Base-by-base conservation (phyloP, 768 basidiomycete genomes). In the Infundibulicybe gibba region DNA sequence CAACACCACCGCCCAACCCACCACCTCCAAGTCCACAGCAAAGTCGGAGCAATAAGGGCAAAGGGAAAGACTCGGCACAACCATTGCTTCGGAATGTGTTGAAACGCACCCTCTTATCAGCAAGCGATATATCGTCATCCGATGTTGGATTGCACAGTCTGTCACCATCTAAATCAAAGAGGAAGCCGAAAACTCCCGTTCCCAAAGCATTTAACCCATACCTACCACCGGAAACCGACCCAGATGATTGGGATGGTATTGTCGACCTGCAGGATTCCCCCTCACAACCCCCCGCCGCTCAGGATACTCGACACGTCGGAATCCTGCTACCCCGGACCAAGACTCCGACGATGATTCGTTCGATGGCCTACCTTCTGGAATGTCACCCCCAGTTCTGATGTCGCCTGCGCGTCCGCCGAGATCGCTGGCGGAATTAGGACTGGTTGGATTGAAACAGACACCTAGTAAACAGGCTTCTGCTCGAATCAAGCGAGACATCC, bases 381-480 rank as follows among this genome's bases (percentile, higher is more conserved):
- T 80, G 77, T 79, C 75, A 8, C 77, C 78, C n/a, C 76, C 75
- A 15, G 71, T 72, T 4, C 69, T 74, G 58, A 82, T 76, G 74
- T 83, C 71, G n/a, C 83, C 71, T 40, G 81, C 72, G 11, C 74
- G 69, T 45, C 79, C 75, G 12, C 71, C 74, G 9, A 65, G 71
- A 35, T 74, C 76, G 0, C 69, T 71, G 6, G 68, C 74, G 32
- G 75, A 77, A 53, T 67, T 75, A n/a, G 70, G 69, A 33, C 66
- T 73, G 19, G 47, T 74, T 43, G 64, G 64, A 47, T 61, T 75
- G 32, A 76, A 79, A 1, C 76, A 79, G 40, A 90, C 90, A 2
- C 91, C 91, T 0, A 75, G 72, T 25, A 84, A 78, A 57, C 80
- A 83, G 49, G 90, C 88, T 3, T 87, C 85, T 1, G 70, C 76